Evolutionary conservation across 2,329 filamentous ascomycete genomes (phyloP).

Genomic region (Metarhizium brunneum): DNA sequence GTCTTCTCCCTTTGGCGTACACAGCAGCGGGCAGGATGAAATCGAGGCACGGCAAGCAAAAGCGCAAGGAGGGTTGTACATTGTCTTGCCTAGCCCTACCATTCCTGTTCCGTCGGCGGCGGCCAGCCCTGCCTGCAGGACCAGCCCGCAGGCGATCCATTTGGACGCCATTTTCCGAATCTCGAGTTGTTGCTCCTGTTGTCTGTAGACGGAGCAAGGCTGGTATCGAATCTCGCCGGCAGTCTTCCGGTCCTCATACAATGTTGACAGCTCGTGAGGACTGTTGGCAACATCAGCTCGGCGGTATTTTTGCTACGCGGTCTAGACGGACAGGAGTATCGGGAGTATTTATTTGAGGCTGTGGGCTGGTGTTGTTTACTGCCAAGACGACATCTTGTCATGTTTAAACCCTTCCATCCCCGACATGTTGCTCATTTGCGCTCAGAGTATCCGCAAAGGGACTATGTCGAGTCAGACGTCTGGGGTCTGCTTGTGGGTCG

Average conservation of each 20-base stretch:
- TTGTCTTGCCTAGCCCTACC: conserved; percentile 25
- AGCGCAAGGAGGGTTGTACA: conserved; percentile 26
- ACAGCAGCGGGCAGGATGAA: conserved; percentile 15
- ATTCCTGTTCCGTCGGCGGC: background rate
- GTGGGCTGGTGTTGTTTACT: background rate
- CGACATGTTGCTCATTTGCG: background rate
- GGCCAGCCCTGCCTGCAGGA: background rate
- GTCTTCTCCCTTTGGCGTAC: conserved; percentile 15
- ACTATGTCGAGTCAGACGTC: background rate
- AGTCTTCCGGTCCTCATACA: background rate
- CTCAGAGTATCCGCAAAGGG: background rate
- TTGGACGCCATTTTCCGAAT: background rate
- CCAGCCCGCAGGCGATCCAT: background rate
- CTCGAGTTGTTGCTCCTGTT: background rate
- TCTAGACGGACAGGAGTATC: background rate
- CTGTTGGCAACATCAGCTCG: background rate
- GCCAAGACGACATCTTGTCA: background rate
- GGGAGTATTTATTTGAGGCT: too few species aligned
- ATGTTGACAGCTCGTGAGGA: too few species aligned
- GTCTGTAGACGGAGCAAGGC: background rate
- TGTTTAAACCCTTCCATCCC: background rate
- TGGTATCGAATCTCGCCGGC: background rate
- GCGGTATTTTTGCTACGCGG: too few species aligned
- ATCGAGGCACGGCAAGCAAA: conserved; percentile 24
- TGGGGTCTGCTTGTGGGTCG: background rate